A percentile compares a stretch with the other conserved stretches of the same genome.
These are phyloP conservation scores for Eucalyptus urophylla DNA, from an alignment of 345 rosid genomes.

Conservation along the genomic window DNA sequence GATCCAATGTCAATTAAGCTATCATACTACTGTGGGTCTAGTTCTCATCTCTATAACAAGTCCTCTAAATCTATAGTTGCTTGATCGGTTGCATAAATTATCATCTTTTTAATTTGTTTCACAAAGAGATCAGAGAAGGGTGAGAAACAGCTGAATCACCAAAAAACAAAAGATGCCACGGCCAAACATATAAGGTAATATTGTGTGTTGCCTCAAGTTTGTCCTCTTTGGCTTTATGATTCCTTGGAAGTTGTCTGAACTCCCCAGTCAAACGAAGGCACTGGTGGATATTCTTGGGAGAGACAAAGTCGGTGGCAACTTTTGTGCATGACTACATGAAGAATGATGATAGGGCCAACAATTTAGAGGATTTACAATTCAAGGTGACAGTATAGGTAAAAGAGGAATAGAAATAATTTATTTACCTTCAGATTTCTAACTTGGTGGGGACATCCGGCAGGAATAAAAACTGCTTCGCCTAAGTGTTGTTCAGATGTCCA, in stretches of 20 bases:
- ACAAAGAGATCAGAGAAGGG: background rate
- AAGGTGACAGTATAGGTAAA: too few species aligned
- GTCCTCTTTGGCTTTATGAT: constrained; percentile 76
- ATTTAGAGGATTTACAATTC: too few species aligned
- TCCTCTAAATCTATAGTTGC: constrained; percentile 4
- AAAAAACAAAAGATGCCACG: background rate
- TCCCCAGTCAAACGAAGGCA: background rate
- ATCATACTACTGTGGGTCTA: background rate
- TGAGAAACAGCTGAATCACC: background rate
- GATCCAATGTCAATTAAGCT: background rate
- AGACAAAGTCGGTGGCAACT: too few species aligned
- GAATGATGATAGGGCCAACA: too few species aligned
- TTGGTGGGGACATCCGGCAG: constrained; percentile 97
- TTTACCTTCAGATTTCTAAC: constrained; percentile 83
- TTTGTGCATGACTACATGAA: too few species aligned
- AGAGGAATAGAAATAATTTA: background rate
- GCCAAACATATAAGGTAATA: background rate
- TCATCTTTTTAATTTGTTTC: constrained; percentile 73
- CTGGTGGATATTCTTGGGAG: too few species aligned
- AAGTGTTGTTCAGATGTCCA: constrained; percentile 83
- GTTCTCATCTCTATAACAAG: background rate
- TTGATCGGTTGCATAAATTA: constrained; percentile 37
- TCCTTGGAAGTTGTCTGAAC: constrained; percentile 72
- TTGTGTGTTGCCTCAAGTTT: constrained; percentile 60
- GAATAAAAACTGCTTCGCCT: constrained; percentile 90